phyloP scores from a whole-genome alignment of 805 yeast species.

The Monosporozyma unispora region DNA sequence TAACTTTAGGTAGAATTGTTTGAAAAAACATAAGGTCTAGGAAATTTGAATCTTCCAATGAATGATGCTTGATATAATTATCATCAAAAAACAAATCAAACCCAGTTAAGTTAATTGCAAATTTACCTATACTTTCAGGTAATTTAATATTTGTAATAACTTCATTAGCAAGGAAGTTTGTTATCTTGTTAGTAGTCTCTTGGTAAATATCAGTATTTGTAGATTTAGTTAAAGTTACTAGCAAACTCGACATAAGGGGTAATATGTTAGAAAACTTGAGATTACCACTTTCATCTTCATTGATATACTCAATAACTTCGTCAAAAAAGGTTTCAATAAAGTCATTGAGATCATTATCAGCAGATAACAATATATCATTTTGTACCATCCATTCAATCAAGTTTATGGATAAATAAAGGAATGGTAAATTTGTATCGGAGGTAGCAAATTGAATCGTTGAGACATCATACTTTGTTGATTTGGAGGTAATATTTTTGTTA shows the following conservation, averaged over 20 bases:
- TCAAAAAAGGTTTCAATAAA: conserved; percentile 9
- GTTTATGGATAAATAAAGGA: conserved; percentile 31
- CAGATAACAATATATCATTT: conserved; percentile 32
- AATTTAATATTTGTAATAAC: background rate
- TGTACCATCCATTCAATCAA: conserved; percentile 31
- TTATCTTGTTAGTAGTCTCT: background rate
- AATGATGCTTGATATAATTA: background rate
- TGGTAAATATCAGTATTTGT: conserved; percentile 8
- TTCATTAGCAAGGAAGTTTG: background rate
- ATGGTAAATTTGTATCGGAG: conserved; percentile 9
- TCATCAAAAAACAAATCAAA: background rate
- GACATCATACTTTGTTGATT: background rate
- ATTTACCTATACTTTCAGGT: background rate
- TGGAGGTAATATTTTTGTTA: background rate
- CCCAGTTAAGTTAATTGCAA: background rate
- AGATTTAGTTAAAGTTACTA: conserved; percentile 26
- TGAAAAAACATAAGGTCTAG: background rate
- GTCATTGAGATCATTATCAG: conserved; percentile 27
- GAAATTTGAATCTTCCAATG: background rate
- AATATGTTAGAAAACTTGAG: conserved; percentile 22
- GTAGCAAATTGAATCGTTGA: background rate
- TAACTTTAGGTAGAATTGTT: background rate
- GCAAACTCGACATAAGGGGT: conserved; percentile 21
- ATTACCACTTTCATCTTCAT: conserved; percentile 9
- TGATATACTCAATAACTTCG: conserved; percentile 15